Evolutionary conservation across 805 yeast genomes (phyloP), one percentile per base, ranked within the genome.

Genomic region (Myxozyma melibiosi): DNA sequence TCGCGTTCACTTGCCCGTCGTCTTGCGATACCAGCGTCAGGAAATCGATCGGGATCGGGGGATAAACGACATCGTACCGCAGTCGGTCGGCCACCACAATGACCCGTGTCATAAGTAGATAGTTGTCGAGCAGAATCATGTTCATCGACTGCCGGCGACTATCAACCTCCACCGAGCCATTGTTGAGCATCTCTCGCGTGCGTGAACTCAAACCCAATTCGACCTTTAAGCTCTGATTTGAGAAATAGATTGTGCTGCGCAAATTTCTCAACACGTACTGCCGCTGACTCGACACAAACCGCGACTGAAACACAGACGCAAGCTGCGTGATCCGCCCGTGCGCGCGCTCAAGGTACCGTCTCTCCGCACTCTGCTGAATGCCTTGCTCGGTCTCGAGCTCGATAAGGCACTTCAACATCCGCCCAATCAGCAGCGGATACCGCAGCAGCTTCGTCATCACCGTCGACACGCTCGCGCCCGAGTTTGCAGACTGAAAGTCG

Each of bases 51-150:
- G 76, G 75, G 39, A 75, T 73, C 4, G 78, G 77, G 11, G 53
- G 51, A 20, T 42, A 28, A 22, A 38, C 40, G 5, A 58, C 33
- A 6, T 44, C 54, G 27, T 43, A 52, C 30, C 13, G 16, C 6
- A 38, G 11, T 6, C 35, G 24, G 8, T 42, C 55, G 27, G 68
- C 61, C 2, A 73, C 74, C 39, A 65, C 65, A 50, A 53, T 24
- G 1, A 31, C 75, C 33, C 71, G 72, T 7, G 76, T 68, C 25
- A 75, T 57, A 2, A 74, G 67, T 39, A 89, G 71, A 65, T 78
- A 88, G 66, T 89, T 87, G 67, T 89, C 96, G 50, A 89, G 71
- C 27, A 89, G 71, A 16, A 88, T 80, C 25, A 86, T 65, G 62
- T 81, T 76, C 1, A 75, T 33, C 18, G 53, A 24, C 5, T 31